Percentiles rank a stretch among this genome's conserved stretches.
phyloP scores from a whole-genome alignment of 2,329 filamentous ascomycete species.

The Cyclaneusma minus region DNA sequence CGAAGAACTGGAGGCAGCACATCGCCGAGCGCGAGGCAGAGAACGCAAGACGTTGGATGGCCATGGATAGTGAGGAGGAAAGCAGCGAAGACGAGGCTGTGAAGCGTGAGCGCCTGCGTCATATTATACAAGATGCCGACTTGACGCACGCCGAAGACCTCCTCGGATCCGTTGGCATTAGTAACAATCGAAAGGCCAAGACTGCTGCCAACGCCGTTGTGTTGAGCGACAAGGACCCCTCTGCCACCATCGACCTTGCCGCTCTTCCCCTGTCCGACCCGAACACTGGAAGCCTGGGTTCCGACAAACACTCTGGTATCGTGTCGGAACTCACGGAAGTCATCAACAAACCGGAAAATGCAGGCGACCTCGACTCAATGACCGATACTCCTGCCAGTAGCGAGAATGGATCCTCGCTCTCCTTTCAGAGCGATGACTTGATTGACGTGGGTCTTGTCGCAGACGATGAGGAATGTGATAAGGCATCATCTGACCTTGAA shows the following conservation, averaged over 20 bases:
- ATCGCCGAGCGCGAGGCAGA: conserved; percentile 59
- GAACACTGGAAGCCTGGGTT: no score
- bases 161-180: conserved; percentile 55
- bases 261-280: conserved; percentile 72
- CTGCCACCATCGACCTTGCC: conserved; percentile 62
- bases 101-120: conserved; percentile 54
- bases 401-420: no score
- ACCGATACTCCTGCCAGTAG: no score
- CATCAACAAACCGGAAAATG: no score
- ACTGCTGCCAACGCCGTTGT: conserved; percentile 44
- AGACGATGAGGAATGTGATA: no score
- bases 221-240: conserved; percentile 53
- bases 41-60: conserved; percentile 31
- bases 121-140: conserved; percentile 69
- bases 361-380: no score
- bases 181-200: conserved; percentile 45
- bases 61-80: conserved; percentile 36
- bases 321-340: no score
- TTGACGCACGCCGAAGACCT: conserved; percentile 75
- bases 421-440: no score
- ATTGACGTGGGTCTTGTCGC: no score
- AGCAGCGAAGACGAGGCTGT: conserved; percentile 51
- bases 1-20: conserved; percentile 78
- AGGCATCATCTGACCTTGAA: no score
- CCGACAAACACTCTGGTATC: no score